phyloP scores from a whole-genome alignment of 768 basidiomycete species.

The Daedalea quercina region DNA sequence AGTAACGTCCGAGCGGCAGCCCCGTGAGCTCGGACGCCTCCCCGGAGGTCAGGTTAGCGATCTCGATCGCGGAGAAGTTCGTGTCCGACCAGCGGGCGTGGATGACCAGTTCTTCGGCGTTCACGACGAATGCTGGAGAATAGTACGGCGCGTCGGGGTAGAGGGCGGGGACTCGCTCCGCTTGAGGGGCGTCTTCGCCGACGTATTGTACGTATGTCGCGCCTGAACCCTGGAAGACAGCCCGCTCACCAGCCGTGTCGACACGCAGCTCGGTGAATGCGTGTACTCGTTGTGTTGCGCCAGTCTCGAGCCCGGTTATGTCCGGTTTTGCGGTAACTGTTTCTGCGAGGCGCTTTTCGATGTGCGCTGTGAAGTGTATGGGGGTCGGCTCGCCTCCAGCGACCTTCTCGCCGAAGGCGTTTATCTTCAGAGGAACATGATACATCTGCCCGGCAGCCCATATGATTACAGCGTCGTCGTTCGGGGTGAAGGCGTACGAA shows the following conservation, averaged over 20 bases:
- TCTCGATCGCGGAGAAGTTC: slow-evolving; percentile 56
- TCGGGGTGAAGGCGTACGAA: slow-evolving; percentile 61
- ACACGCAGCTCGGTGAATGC: slow-evolving; percentile 58
- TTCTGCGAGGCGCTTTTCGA: slow-evolving; percentile 59
- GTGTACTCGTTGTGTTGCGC: slow-evolving; percentile 46
- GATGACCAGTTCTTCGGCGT: slow-evolving; percentile 42
- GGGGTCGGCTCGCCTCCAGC: slow-evolving; percentile 35
- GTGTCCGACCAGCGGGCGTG: slow-evolving; percentile 67
- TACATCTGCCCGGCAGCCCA: slow-evolving; percentile 73
- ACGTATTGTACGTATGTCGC: slow-evolving; percentile 44
- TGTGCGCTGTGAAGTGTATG: slow-evolving; percentile 54
- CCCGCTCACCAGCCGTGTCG: slow-evolving; percentile 45
- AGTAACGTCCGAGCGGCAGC: slow-evolving; percentile 60
- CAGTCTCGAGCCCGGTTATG: slow-evolving; percentile 46
- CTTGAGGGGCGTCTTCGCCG: slow-evolving; percentile 6
- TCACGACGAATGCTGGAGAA: slow-evolving; percentile 60
- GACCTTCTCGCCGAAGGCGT: slow-evolving; percentile 46
- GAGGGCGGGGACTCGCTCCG: slow-evolving; percentile 41
- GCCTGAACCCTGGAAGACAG: slow-evolving; percentile 66
- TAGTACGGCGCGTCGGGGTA: slow-evolving; percentile 45
- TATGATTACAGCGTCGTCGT: slow-evolving; percentile 54
- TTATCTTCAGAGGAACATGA: slow-evolving; percentile 48
- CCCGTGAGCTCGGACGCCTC: slow-evolving; percentile 44
- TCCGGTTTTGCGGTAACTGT: slow-evolving; percentile 45
- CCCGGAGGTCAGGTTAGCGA: slow-evolving; percentile 44